A percentile compares a stretch with the other conserved stretches of the same genome.
phyloP scores from a whole-genome alignment of 176 grass and related monocot genomes.

The Thinopyrum elongatum region DNA sequence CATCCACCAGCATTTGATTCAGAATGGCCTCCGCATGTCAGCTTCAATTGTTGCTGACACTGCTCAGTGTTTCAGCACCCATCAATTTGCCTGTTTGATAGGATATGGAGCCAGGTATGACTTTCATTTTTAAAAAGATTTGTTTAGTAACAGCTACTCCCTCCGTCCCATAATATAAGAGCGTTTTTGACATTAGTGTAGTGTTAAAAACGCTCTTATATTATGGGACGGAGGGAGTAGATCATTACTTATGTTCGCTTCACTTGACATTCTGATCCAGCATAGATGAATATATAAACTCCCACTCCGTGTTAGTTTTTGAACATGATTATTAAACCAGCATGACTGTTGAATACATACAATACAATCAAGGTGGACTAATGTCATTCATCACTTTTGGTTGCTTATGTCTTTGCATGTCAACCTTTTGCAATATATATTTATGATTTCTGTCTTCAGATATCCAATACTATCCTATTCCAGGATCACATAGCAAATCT shows the following conservation, averaged over 20 bases:
- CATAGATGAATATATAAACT: conserved; percentile 23
- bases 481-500: conserved; percentile 2
- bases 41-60: conserved; percentile 97
- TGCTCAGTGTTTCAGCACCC: conserved; percentile 99
- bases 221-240: too few species aligned
- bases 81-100: conserved; percentile 99
- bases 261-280: not conserved
- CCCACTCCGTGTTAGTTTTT: conserved; percentile 7
- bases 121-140: conserved; percentile 16
- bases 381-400: conserved; percentile 10
- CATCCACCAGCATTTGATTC: conserved; percentile 99
- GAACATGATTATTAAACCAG: not conserved
- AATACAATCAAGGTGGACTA: not conserved
- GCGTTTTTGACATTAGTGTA: too few species aligned
- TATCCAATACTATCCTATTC: not conserved
- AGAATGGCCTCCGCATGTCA: conserved; percentile 95
- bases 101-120: conserved; percentile 98
- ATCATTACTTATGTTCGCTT: conserved; percentile 27
- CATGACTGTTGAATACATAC: conserved; percentile 14
- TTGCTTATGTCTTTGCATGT: not conserved
- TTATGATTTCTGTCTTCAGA: not conserved
- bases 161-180: too few species aligned
- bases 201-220: too few species aligned
- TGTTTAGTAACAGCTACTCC: conserved; percentile 1
- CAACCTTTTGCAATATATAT: conserved; percentile 4